Evolutionary conservation across 208 protist genomes (phyloP).

Genomic region (Acanthamoeba castellanii): DNA sequence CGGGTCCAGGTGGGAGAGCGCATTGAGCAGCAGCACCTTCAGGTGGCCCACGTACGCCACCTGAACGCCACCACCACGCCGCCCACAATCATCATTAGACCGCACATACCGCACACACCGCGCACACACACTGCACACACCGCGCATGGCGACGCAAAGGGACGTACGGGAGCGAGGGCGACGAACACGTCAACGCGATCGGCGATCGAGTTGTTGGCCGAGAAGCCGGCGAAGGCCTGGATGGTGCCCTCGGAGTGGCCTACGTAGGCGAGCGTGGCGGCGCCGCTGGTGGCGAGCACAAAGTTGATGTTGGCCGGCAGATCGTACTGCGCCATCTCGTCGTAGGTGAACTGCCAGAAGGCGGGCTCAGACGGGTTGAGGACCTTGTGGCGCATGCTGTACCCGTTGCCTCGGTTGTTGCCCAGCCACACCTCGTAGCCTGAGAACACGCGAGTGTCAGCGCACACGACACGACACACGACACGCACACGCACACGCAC

Average conservation of each 20-base stretch:
- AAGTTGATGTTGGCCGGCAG: constrained; percentile 70
- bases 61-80: not conserved
- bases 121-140: too few species aligned
- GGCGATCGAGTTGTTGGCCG: constrained; percentile 32
- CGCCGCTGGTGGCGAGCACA: not conserved
- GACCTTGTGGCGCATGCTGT: constrained; percentile 67
- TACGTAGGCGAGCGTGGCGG: constrained; percentile 50
- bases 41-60: constrained; percentile 44
- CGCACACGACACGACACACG: too few species aligned
- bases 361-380: not conserved
- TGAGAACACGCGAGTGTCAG: not conserved
- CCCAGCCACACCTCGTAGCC: constrained; percentile 80
- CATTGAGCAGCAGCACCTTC: constrained; percentile 56
- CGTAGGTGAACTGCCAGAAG: constrained; percentile 76
- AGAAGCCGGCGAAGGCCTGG: constrained; percentile 74
- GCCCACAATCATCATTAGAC: not conserved
- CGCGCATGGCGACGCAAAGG: not conserved
- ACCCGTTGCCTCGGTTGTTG: constrained; percentile 75
- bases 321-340: constrained; percentile 76
- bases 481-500: too few species aligned
- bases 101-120: too few species aligned
- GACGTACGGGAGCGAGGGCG: constrained; percentile 66
- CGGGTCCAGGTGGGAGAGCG: constrained; percentile 35
- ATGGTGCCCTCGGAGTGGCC: constrained; percentile 75
- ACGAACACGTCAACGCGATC: constrained; percentile 40